Conservation (phyloP, 78 protist species). For the Chrysochromulina parva region DNA sequence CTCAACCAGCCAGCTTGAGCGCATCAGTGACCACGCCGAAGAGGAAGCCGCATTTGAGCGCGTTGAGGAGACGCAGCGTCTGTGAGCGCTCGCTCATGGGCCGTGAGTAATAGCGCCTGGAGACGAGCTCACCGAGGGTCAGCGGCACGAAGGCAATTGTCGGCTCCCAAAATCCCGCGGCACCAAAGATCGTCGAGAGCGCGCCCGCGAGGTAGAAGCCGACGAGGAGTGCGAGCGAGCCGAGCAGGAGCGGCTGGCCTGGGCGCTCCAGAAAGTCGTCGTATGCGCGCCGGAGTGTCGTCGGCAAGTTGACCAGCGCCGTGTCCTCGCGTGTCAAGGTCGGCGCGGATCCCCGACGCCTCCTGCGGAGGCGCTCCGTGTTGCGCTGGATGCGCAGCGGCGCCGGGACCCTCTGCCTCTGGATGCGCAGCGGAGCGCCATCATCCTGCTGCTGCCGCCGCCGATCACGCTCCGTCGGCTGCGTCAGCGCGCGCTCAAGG, state of each 20-base stretch:
- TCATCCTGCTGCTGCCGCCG: too few relatives aligned
- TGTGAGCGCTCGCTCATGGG: background rate
- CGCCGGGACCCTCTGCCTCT: too few relatives aligned
- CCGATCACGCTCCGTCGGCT: too few relatives aligned
- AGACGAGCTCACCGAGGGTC: background rate
- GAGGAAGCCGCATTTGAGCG: background rate
- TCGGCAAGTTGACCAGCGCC: too few relatives aligned
- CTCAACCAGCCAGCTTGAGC: background rate
- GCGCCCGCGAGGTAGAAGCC: slow-evolving; percentile 10
- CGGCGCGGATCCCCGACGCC: too few relatives aligned
- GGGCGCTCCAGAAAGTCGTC: background rate
- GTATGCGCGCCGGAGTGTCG: too few relatives aligned
- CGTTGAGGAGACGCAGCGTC: background rate
- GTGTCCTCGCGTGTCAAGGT: too few relatives aligned
- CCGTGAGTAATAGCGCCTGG: background rate
- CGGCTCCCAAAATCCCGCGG: slow-evolving; percentile 10
- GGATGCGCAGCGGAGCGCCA: too few relatives aligned
- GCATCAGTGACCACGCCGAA: background rate
- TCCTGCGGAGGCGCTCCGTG: too few relatives aligned
- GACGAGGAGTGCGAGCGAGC: background rate
- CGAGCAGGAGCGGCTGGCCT: background rate
- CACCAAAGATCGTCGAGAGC: slow-evolving; percentile 13
- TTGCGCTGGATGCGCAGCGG: too few relatives aligned
- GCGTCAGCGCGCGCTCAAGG: too few relatives aligned
- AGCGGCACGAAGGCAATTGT: background rate